A percentile compares a stretch with the other conserved stretches of the same genome.
These are phyloP conservation scores for Lepidium campestre DNA, from an alignment of 441 rosid genomes.

Conservation along the genomic window DNA sequence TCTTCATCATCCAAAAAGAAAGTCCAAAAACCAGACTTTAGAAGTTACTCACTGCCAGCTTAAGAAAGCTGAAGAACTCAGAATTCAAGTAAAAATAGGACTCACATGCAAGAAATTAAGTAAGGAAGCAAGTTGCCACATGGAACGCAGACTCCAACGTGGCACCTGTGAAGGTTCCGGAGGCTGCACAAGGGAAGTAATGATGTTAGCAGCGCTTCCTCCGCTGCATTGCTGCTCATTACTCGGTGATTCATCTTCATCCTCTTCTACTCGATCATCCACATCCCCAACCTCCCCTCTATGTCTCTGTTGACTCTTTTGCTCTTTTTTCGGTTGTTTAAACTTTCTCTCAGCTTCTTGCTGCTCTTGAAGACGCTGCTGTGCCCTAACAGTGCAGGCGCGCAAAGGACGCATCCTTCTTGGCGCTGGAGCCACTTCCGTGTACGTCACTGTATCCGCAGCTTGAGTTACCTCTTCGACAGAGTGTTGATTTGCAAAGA, in stretches of 20 bases:
- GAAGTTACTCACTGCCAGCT: neutral
- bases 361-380: constrained; percentile 48
- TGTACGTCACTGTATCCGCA: constrained; percentile 19
- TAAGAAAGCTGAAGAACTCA: neutral
- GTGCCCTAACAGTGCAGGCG: constrained; percentile 78
- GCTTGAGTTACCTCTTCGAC: constrained; percentile 2
- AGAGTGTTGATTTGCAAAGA: constrained; percentile 32
- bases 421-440: neutral
- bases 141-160: constrained; percentile 90
- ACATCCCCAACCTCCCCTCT: constrained; percentile 26
- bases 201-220: constrained; percentile 40
- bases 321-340: constrained; percentile 29
- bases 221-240: constrained; percentile 40
- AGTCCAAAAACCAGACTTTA: neutral
- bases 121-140: constrained; percentile 95
- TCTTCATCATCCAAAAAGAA: constrained; percentile 33
- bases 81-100: neutral
- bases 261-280: constrained; percentile 27
- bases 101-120: constrained; percentile 96
- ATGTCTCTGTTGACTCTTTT: constrained; percentile 27
- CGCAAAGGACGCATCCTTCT: constrained; percentile 84
- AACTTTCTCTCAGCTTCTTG: constrained; percentile 35
- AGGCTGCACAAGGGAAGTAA: constrained; percentile 62
- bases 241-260: constrained; percentile 35
- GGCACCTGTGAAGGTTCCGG: constrained; percentile 76